A percentile compares a stretch with the other conserved stretches of the same genome.
Evolutionary conservation across 179 eudicot genomes (phyloP).

Genomic region (Spergularia azorica): DNA sequence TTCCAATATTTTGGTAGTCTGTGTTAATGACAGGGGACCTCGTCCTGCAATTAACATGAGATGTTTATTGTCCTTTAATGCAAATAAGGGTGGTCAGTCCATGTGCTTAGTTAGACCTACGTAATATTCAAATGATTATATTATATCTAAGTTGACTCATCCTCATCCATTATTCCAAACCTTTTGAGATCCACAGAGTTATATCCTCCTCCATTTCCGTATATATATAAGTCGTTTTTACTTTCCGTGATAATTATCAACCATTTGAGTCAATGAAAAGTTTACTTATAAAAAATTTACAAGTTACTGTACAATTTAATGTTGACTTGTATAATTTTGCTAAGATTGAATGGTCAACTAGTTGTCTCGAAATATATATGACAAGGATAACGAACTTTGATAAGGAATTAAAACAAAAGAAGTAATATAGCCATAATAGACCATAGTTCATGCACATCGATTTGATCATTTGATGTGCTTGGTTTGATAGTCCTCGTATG

Average conservation of each 20-base stretch:
- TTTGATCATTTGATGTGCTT: neutral
- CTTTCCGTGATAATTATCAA: too few species aligned
- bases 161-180: neutral
- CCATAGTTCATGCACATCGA: neutral
- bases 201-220: neutral
- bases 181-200: neutral
- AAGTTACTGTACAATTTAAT: too few species aligned
- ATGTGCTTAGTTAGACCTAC: slow-evolving; percentile 8
- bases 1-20: neutral
- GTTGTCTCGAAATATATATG: too few species aligned
- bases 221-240: too few species aligned
- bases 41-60: neutral
- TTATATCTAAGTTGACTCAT: slow-evolving; percentile 6
- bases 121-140: neutral
- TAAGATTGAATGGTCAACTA: too few species aligned
- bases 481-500: neutral
- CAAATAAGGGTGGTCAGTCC: slow-evolving; percentile 1
- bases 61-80: slow-evolving; percentile 14
- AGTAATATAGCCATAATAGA: too few species aligned
- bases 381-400: too few species aligned
- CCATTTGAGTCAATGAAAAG: too few species aligned
- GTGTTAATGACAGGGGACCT: neutral
- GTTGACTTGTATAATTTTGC: too few species aligned
- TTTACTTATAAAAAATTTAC: too few species aligned
- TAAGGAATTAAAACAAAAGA: too few species aligned